These are phyloP conservation scores for Darksidea phi DNA, from an alignment of 495 filamentous ascomycete species.

Conservation along the genomic window DNA sequence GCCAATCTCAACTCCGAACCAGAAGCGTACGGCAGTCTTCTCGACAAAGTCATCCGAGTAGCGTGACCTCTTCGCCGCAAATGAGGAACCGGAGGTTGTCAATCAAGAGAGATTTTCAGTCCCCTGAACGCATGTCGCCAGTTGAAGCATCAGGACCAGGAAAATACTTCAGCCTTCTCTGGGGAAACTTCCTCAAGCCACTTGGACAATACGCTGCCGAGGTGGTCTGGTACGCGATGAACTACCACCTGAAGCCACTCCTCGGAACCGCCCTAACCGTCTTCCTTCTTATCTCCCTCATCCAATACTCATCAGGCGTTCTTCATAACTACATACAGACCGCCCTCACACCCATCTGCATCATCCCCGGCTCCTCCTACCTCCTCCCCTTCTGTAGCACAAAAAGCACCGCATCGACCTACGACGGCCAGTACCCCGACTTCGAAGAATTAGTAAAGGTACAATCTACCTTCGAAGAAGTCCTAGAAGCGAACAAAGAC, in stretches of 20 bases:
- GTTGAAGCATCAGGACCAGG: conserved; percentile 1
- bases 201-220: conserved; percentile 49
- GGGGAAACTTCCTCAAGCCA: conserved; percentile 33
- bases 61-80: conserved; percentile 12
- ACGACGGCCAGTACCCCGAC: conserved; percentile 46
- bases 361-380: conserved; percentile 59
- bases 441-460: conserved; percentile 67
- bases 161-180: conserved; percentile 17
- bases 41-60: not conserved
- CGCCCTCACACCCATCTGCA: conserved; percentile 61
- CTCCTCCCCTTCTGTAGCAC: conserved; percentile 59
- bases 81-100: not conserved
- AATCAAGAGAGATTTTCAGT: not conserved
- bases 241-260: conserved; percentile 51
- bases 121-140: not conserved
- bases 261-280: conserved; percentile 55
- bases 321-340: conserved; percentile 50
- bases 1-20: conserved; percentile 15
- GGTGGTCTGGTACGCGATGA: conserved; percentile 52
- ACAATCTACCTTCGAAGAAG: conserved; percentile 64
- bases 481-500: conserved; percentile 59
- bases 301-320: conserved; percentile 53
- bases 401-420: not conserved
- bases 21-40: not conserved
- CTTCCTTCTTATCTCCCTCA: conserved; percentile 52